Evolutionary conservation across 2,329 filamentous ascomycete genomes (phyloP).

Genomic region (Decorospora gaudefroyi): DNA sequence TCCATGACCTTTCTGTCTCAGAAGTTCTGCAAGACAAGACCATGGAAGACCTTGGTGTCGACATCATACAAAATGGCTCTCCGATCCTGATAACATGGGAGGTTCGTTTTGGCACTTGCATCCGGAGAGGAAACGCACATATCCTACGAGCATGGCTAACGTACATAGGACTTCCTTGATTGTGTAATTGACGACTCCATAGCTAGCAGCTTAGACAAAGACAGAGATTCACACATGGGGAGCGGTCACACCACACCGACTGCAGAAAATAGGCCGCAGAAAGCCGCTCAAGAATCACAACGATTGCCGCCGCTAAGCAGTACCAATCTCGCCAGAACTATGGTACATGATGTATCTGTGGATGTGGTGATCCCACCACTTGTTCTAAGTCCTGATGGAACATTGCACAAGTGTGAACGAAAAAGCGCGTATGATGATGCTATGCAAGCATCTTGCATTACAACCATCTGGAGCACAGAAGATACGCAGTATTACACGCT

Average conservation of each 20-base stretch:
- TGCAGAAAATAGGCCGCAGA: constrained; percentile 15
- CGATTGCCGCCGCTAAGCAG: constrained; percentile 38
- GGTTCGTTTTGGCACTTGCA: constrained; percentile 28
- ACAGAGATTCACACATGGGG: constrained; percentile 19
- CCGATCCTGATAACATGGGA: constrained; percentile 59
- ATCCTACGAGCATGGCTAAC: constrained; percentile 16
- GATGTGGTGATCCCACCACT: constrained; percentile 67
- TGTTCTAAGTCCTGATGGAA: constrained; percentile 15
- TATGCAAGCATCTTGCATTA: constrained; percentile 72
- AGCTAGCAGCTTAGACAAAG: constrained; percentile 14
- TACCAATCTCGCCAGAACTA: constrained; percentile 47
- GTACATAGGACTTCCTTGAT: constrained; percentile 49
- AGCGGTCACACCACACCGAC: constrained; percentile 41
- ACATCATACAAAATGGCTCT: constrained; percentile 70
- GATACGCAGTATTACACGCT: constrained; percentile 71
- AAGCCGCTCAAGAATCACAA: constrained; percentile 11
- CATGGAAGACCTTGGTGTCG: constrained; percentile 71
- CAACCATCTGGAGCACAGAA: constrained; percentile 74
- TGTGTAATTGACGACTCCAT: constrained; percentile 49
- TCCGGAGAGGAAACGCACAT: not conserved
- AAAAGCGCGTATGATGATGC: constrained; percentile 34
- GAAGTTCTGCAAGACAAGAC: constrained; percentile 68
- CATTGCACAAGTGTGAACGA: constrained; percentile 19
- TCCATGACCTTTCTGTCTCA: constrained; percentile 54
- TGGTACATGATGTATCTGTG: constrained; percentile 64